Percentiles rank a stretch among this genome's conserved stretches.
Conservation (phyloP, 164 flowering plant species). For the Paratinospora sagittata region DNA sequence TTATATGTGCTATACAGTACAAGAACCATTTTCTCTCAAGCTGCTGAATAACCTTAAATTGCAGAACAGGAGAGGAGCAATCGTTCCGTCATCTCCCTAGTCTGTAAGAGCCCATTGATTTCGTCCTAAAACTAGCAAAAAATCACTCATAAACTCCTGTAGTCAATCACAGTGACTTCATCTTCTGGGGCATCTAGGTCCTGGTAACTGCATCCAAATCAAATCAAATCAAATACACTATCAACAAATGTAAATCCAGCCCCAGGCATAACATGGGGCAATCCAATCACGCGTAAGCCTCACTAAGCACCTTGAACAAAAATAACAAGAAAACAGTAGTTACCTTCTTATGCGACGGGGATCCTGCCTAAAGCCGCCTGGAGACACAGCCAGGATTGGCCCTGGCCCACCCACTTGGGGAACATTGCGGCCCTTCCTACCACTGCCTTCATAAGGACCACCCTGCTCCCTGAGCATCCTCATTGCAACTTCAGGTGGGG, state of each 20-base stretch:
- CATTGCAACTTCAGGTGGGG: constrained; percentile 99
- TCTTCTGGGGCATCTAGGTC: constrained; percentile 99
- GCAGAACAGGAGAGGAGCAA: constrained; percentile 1
- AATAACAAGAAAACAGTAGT: not conserved
- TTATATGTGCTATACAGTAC: not conserved
- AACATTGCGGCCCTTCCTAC: constrained; percentile 61
- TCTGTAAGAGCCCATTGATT: not conserved
- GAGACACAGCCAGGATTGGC: constrained; percentile 58
- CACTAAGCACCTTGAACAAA: not conserved
- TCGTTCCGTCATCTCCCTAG: not conserved
- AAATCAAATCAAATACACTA: not conserved
- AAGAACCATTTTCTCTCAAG: not conserved
- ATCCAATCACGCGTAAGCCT: too few species aligned
- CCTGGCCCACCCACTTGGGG: constrained; percentile 53
- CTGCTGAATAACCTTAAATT: not conserved
- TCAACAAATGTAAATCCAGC: not conserved
- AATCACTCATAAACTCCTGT: constrained; percentile 63
- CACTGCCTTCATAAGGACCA: constrained; percentile 75
- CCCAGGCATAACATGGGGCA: not conserved
- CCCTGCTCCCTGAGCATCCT: constrained; percentile 88
- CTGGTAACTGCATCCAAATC: constrained; percentile 64
- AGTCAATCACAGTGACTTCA: constrained; percentile 97
- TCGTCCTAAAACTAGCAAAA: not conserved
- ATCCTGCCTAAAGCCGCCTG: constrained; percentile 75
- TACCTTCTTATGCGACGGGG: constrained; percentile 94